Evolutionary conservation across 805 yeast species (phyloP), one percentile per base, ranked within the genome.

Genomic region (Wickerhamiella dianesei): DNA sequence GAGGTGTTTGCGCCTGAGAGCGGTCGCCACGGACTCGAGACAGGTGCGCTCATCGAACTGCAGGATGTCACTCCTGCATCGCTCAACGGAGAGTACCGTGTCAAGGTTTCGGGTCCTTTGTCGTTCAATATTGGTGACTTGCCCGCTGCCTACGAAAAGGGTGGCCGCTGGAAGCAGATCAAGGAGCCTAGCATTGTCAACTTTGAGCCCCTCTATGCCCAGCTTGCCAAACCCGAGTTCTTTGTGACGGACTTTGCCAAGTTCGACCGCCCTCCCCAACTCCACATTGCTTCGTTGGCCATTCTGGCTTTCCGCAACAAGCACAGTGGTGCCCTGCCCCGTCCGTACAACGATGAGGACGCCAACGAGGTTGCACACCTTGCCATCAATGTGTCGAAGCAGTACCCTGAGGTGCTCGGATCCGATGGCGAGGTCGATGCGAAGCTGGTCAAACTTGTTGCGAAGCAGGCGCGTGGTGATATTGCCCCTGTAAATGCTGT

Each of bases 1-100:
- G 81, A 87, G 9, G 96, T 92, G n/a, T 82, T 96, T 18, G 85
- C 83, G 71, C 73, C 89, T 56, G 95, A 83, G 61, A 96, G 86
- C 53, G 80, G 77, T 50, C 79, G 97, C 64, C 99, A 92, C 61
- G 94, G 95, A 17, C 71, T 92, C 46, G 85, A 88, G 69, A 95
- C 86, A 64, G 97, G 96, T 16, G 82, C 83, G 57, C 82, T 68
- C 60, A 95, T 92, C 47, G 83, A 81, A 63, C 87, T 92, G 58
- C 61, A 82, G 13, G 97, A 88, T 65, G 80, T 88, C 35, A 75
- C 79, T 59, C 97, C 97, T 37, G 72, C 72, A 52, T 68, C 86
- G 52, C 84, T 88, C 62, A 79, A 79, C 55, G 94, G 89, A 3
- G 66, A 73, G 47, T 74, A 86, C 14, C 77, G 71, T 61, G 76